A percentile compares a stretch with the other conserved stretches of the same genome.
Evolutionary conservation across 768 basidiomycete species (phyloP).

Genomic region (Mrakia frigida): DNA sequence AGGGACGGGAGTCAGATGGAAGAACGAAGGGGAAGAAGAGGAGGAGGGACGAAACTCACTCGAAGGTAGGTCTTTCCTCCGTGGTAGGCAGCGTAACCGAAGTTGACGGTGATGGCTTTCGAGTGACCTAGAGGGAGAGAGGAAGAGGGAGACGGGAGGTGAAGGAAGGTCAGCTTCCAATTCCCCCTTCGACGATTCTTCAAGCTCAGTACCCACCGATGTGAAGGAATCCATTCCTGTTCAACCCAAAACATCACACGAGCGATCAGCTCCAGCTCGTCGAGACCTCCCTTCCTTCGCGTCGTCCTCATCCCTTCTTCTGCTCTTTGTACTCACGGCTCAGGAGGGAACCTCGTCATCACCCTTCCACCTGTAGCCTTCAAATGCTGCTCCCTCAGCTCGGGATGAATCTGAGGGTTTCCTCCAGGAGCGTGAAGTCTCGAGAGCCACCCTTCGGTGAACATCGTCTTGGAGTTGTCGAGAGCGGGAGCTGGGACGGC

Average conservation of each 20-base stretch:
- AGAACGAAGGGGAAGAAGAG: neutral
- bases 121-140: constrained; percentile 73
- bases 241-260: neutral
- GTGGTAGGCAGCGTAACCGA: constrained; percentile 94
- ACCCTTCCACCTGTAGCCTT: constrained; percentile 73
- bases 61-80: constrained; percentile 89
- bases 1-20: neutral
- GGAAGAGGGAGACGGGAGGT: neutral
- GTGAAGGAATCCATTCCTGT: neutral
- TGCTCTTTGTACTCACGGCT: constrained; percentile 52
- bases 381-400: constrained; percentile 75
- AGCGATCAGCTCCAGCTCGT: neutral
- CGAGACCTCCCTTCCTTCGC: neutral
- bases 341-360: constrained; percentile 94
- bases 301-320: no score
- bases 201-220: neutral
- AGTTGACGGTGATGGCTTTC: constrained; percentile 96
- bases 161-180: neutral
- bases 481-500: constrained; percentile 44
- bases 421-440: constrained; percentile 86
- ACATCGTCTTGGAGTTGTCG: constrained; percentile 53
- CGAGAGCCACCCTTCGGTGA: constrained; percentile 91
- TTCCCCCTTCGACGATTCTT: neutral
- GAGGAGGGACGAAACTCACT: constrained; percentile 27
- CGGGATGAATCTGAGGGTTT: constrained; percentile 77